Evolutionary conservation across 1,284 basidiomycete species (phyloP), one percentile per base, ranked within the genome.

Genomic region (Leccinum solheimii): DNA sequence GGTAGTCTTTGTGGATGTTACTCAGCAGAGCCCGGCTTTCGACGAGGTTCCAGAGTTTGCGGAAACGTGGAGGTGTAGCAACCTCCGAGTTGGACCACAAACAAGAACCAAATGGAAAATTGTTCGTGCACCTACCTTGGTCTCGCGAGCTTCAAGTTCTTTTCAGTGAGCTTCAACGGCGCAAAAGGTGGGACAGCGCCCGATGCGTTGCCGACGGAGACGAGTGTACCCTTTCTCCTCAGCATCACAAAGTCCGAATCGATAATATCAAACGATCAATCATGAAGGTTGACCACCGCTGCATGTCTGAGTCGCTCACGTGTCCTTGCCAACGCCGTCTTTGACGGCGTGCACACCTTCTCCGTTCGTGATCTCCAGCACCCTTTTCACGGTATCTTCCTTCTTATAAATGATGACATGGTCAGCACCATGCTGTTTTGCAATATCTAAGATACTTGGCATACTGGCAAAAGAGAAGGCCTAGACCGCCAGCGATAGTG

Each of bases 301-400:
- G 13, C 2, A 30, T 38, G 36, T 38, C 40, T n/a, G n/a, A 19
- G 3, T 7, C 30, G 80, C 88, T 62, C 73, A 92, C 82, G 94
- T 96, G 73, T 94, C 91, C 77, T 91, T 94, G 8, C 97, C 97
- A 26, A 99, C 94, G 50, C 96, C 95, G 74, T 99, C 97, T 71
- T 91, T 97, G 40, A 96, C 84, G 10, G 86, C 95, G 68, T 95
- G 84, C 9, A 95, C 92, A 26, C 96, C 96, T 68, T 90, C 83
- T 2, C 91, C 92, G 57, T 85, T 84, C 0, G 95, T 96, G 59
- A 97, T 79, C 69, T 90, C 87, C 59, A 91, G 70, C n/a, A 93
- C 89, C 62, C 87, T 82, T 59, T 85, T 70, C 14, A 90, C 86
- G 0, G 88, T 88, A 67, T 91, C 81, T 65, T 92, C 88, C 53